phyloP scores from a whole-genome alignment of 768 basidiomycete genomes.

The Tephrocybe sp. region DNA sequence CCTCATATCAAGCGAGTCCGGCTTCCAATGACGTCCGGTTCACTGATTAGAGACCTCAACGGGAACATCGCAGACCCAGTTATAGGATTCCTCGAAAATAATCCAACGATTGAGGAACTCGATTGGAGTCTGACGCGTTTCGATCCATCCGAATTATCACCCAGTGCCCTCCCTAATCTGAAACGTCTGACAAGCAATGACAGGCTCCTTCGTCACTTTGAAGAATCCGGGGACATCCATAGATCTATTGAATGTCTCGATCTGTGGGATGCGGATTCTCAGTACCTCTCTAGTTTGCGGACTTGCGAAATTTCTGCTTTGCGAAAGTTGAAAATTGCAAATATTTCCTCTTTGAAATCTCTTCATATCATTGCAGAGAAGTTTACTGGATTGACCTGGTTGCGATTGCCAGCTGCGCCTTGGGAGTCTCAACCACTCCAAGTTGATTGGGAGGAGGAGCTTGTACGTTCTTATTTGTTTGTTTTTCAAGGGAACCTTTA shows the following conservation, averaged over 20 bases:
- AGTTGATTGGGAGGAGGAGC: constrained; percentile 18
- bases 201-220: constrained; percentile 33
- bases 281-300: constrained; percentile 25
- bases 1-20: constrained; percentile 39
- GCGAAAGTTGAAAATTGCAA: constrained; percentile 29
- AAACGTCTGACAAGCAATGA: constrained; percentile 32
- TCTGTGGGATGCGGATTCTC: constrained; percentile 26
- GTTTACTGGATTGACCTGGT: constrained; percentile 39
- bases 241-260: constrained; percentile 35
- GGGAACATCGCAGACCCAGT: constrained; percentile 32
- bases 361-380: constrained; percentile 30
- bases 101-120: constrained; percentile 44
- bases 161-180: constrained; percentile 38
- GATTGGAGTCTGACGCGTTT: constrained; percentile 38
- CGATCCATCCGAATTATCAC: constrained; percentile 26
- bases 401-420: constrained; percentile 32
- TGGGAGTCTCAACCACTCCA: constrained; percentile 16
- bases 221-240: constrained; percentile 15
- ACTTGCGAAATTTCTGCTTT: constrained; percentile 27
- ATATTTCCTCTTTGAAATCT: constrained; percentile 24
- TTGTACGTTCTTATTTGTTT: constrained; percentile 19
- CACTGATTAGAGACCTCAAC: neutral
- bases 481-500: neutral
- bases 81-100: constrained; percentile 38
- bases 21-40: constrained; percentile 39